Base-by-base conservation (phyloP, 768 basidiomycete species). In the Amanita pallidorosea region DNA sequence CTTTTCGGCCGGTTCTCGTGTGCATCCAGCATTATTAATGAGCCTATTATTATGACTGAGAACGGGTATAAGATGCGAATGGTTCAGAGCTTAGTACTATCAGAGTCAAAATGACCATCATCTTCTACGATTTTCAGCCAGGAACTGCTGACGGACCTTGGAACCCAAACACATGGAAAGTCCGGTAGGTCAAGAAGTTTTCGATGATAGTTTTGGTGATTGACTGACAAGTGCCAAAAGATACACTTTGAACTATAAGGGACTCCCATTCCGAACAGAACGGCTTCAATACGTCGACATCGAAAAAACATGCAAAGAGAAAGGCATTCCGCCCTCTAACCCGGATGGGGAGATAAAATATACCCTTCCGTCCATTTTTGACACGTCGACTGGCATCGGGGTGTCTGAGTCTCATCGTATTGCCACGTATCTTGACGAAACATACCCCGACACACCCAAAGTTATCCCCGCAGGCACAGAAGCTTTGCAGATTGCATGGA, bases 151-250 rank as follows among this genome's bases (percentile, higher is more conserved):
- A 6, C 43, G 61, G 58, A 4, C 62, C 67, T 7, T 75, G 70
- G 67, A 71, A 72, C 4, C 69, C 72, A 7, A 76, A 74, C 52
- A 69, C 71, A 31, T 73, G 69, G 70, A 75, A 72, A 57, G 60
- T 62, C 11, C 57, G 76, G 75, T 70, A 37, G 45, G 63, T 25
- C 9, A 31, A 71, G 54, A 74, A 72, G 54, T 73, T 68, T n/a
- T 59, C 74, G 1, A 72, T 74, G 3, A 56, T 64, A 31, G 68
- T 74, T 41, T 55, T 9, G 12, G 7, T 11, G 20, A 9, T 31
- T 33, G n/a, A 29, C 40, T 15, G 29, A 43, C 11, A 23, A 34
- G 3, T 36, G 7, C 23, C 25, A 33, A 42, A 18, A 63, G 62
- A 23, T 60, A 54, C 33, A 53, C 52, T 27, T 54, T 61, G n/a